Base-by-base conservation (phyloP, 345 rosid genomes). In the Xanthoceras sorbifolium region DNA sequence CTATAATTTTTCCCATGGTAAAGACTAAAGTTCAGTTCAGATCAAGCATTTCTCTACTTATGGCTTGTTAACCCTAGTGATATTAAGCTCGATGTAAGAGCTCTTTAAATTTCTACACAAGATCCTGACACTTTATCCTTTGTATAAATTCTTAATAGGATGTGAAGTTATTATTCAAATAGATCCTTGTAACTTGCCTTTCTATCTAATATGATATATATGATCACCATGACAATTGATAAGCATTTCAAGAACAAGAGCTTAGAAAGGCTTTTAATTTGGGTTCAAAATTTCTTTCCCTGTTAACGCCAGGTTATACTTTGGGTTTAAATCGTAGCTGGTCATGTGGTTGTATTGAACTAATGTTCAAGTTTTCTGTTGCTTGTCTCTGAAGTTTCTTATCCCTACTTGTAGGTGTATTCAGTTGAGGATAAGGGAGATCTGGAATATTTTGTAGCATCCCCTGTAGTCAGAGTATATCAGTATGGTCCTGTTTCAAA, bases 381-480 rank as follows among this genome's bases (percentile, higher is more conserved):
- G 62, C 31, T 42, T 48, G 50, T 55, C 62, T 54, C 18, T 32
- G 20, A 57, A 38, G 7, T 59, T 34, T 38, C 71, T 72, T 54
- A 28, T 38, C 12, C 0, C 32, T n/a, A 46, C 75, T 75, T 75
- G 75, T 75, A 94, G 99, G 95, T 94, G 67, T 90, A 84, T 81
- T 85, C 97, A 32, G 94, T 91, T 84, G 94, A 89, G 83, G 77
- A 88, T 77, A 83, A 76, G 46, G 93, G 64, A 75, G 94, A 91
- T 71, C 70, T 94, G 79, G 91, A 91, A 77, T 60, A 76, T 62
- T 90, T 83, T 78, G 91, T 93, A 54, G 86, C 94, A 74, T 83
- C 94, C 78, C 99, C 99, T 67, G 78, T 81, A 26, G 86, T 91
- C 78, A 87, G 71, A 89, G 84, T 90, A 67, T 81, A 94, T 82